Evolutionary conservation across 768 basidiomycete genomes (phyloP), one percentile per base, ranked within the genome.

Genomic region (Amanita phalloides): DNA sequence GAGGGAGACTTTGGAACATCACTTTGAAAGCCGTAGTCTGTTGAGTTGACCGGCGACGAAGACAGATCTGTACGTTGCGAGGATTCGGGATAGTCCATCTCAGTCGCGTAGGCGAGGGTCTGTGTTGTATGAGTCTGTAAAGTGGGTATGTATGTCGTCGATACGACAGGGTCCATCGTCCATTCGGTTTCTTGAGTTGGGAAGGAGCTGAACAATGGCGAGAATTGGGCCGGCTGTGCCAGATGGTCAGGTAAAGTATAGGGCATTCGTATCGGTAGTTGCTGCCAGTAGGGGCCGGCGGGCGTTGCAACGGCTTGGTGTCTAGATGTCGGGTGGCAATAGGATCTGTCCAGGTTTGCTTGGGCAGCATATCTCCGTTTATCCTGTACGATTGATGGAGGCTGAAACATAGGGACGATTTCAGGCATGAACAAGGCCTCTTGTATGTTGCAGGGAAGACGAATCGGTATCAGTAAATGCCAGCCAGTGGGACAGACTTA

Each of bases 1-100:
- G 61, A 58, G 6, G 61, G 60, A 1, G 63, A 64, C 55, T 55
- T 53, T 23, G 57, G 54, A 20, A 56, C 56, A 45, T 59, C 54
- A 45, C 44, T 46, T 51, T 57, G 54, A 54, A 57, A 57, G 14
- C 45, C 32, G 37, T 54, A 55, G 6, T 53, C 32, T 9, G 53
- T 32, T 17, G 48, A 21, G 36, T 53, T 32, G 36, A 42, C 51
- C n/a, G 53, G 44, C 17, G 54, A 54, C 17, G 54, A 33, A 54
- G 57, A 33, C 45, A 51, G 43, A 50, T 47, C 33, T 48, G 54
- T 54, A 47, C 57, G 60, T 48, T 62, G 61, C 3, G 63, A 56
- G 2, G 57, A 57, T 23, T 60, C 57, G 23, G 61, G 61, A 48
- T 58, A 62, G 23, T 58, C 60, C 36, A 51, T 10, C 26, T 43